Evolutionary conservation across 345 rosid species (phyloP).

Genomic region (Populus davidiana): DNA sequence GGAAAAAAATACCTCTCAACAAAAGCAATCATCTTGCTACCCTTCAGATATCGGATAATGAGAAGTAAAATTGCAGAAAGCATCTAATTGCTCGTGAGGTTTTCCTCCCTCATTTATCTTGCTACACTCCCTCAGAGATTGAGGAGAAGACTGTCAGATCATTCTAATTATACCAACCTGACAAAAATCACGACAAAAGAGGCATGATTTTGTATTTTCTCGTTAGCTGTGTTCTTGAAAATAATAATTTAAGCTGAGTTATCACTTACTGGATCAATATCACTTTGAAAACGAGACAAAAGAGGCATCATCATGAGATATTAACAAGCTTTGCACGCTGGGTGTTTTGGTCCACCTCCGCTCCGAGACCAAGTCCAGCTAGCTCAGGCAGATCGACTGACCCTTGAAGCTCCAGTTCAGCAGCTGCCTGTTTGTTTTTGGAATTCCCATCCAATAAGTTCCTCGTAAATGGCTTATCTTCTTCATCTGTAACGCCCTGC

Average conservation of each 20-base stretch:
- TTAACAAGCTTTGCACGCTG: conserved; percentile 71
- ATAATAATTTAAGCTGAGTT: too few relatives aligned
- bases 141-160: neutral
- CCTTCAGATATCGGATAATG: neutral
- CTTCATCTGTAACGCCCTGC: conserved; percentile 60
- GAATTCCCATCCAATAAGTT: conserved; percentile 68
- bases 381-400: conserved; percentile 66
- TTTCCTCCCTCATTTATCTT: neutral
- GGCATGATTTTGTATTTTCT: too few relatives aligned
- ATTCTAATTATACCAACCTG: neutral
- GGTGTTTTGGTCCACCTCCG: conserved; percentile 59
- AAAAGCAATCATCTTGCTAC: neutral
- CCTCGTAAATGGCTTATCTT: conserved; percentile 63
- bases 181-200: neutral
- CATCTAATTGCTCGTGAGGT: neutral
- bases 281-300: too few relatives aligned
- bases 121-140: neutral
- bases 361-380: conserved; percentile 58
- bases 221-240: too few relatives aligned
- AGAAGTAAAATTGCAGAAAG: neutral
- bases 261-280: too few relatives aligned
- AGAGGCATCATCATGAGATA: neutral
- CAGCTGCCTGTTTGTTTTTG: conserved; percentile 57
- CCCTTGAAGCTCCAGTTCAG: conserved; percentile 76
- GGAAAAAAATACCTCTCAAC: neutral